phyloP scores from a whole-genome alignment of 257 asterid genomes.

The Nicotiana sylvestris region DNA sequence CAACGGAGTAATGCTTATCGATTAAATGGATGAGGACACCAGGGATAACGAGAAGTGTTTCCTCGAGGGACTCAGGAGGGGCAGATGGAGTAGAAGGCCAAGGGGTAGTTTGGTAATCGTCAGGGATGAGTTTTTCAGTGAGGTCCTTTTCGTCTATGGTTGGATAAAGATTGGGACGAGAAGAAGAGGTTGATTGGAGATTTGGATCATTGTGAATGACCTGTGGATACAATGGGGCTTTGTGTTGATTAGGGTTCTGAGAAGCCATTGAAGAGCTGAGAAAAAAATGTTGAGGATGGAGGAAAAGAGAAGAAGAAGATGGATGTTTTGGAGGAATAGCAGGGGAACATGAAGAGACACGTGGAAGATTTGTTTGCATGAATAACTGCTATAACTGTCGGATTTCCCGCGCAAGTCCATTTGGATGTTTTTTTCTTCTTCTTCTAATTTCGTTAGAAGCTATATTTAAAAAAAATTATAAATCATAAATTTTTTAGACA shows the following conservation, averaged over 20 bases:
- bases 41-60: conserved; percentile 49
- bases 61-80: conserved; percentile 53
- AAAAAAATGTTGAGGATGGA: background rate
- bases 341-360: background rate
- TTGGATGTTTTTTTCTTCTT: background rate
- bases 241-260: conserved; percentile 30
- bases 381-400: conserved; percentile 2
- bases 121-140: conserved; percentile 43
- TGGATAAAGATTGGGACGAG: conserved; percentile 34
- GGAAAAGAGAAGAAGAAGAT: background rate
- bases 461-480: background rate
- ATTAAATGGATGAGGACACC: conserved; percentile 83
- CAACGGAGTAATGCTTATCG: conserved; percentile 77
- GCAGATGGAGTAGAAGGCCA: conserved; percentile 41
- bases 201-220: conserved; percentile 24
- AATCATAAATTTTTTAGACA: too few relatives aligned
- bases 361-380: background rate
- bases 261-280: conserved; percentile 46
- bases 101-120: conserved; percentile 13
- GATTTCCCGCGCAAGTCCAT: conserved; percentile 8
- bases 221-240: conserved; percentile 58
- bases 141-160: conserved; percentile 39
- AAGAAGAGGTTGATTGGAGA: conserved; percentile 28
- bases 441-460: background rate
- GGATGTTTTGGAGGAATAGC: background rate